A percentile compares a stretch with the other conserved stretches of the same genome.
These are phyloP conservation scores for Neurospora discreta DNA, from an alignment of 495 filamentous ascomycete genomes.

Conservation along the genomic window DNA sequence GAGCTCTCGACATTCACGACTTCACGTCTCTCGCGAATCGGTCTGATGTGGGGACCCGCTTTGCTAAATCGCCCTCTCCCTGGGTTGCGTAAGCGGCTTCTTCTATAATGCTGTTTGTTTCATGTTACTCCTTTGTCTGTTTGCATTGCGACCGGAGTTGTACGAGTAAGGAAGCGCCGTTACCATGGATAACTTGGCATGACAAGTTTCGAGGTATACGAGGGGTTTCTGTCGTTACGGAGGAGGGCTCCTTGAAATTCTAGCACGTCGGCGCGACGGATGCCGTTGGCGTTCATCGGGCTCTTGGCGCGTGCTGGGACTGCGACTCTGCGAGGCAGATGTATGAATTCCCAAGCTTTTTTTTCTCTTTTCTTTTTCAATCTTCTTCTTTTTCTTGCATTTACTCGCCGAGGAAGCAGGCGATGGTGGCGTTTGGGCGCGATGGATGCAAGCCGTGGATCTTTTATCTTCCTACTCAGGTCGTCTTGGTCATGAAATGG, in stretches of 20 bases:
- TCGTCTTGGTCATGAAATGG: background rate
- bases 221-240: background rate
- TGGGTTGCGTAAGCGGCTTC: background rate
- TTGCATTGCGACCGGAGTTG: slow-evolving; percentile 28
- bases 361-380: background rate
- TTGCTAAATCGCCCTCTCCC: background rate
- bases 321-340: background rate
- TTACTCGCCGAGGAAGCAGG: background rate
- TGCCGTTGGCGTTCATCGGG: background rate
- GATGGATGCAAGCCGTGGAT: background rate
- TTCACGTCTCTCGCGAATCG: slow-evolving; percentile 14
- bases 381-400: background rate
- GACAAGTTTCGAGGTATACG: background rate
- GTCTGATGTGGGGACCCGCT: slow-evolving; percentile 4
- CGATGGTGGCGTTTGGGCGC: background rate
- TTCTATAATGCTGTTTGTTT: slow-evolving; percentile 6
- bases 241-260: background rate
- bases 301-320: background rate
- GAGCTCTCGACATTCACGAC: slow-evolving; percentile 7
- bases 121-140: slow-evolving; percentile 6
- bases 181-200: background rate
- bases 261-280: background rate
- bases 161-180: slow-evolving; percentile 5
- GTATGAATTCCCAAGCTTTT: background rate
- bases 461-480: background rate